Evolutionary conservation across 352 stramenopile genomes (phyloP), one percentile per base, ranked within the genome.

Genomic region (Blastocystis sp.): DNA sequence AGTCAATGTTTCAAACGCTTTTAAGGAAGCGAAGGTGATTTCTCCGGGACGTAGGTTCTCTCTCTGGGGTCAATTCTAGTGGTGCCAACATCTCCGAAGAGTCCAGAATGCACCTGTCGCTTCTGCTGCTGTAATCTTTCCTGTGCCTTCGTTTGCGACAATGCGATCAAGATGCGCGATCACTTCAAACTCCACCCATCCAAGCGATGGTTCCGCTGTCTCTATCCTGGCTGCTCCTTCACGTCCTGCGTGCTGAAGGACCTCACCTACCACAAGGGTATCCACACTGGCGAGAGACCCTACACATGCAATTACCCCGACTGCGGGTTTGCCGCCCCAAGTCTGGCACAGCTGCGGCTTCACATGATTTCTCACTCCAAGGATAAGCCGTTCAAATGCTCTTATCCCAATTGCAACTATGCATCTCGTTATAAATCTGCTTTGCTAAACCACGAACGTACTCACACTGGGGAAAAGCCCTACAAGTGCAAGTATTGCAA

Each of bases 281-380:
- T 47, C 47, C 73, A 85, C 47, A 85, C 73, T 24, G 73, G 73
- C 39, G 50, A 68, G 30, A 6, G 73, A 24, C 73, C 73, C 20
- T 85, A 66, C 53, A 30, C 43, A n/a, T 85, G 73, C 34, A 68
- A 50, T 5, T 54, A 37, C 50, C 47, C 73, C 37, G 26, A 47
- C 39, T 85, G 73, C 55, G 53, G 73, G 13, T 85, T 85, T 85
- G 73, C 73, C 2, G 73, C 73, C 18, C 73, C 73, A 11, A 85
- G 50, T 43, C 73, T 37, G 20, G 53, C 45, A n/a, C 73, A 85
- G 26, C 53, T 85, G 13, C 45, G 53, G 59, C 26, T 85, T 9
- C 73, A 85, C 30, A 66, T 68, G 73, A 41, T 66, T 16, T 68
- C n/a, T n/a, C 73, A 85, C 30, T 85, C 73, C 11, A 55, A 85